phyloP scores from a whole-genome alignment of 2,329 filamentous ascomycete genomes.

The Ceratocystis alfenasii region DNA sequence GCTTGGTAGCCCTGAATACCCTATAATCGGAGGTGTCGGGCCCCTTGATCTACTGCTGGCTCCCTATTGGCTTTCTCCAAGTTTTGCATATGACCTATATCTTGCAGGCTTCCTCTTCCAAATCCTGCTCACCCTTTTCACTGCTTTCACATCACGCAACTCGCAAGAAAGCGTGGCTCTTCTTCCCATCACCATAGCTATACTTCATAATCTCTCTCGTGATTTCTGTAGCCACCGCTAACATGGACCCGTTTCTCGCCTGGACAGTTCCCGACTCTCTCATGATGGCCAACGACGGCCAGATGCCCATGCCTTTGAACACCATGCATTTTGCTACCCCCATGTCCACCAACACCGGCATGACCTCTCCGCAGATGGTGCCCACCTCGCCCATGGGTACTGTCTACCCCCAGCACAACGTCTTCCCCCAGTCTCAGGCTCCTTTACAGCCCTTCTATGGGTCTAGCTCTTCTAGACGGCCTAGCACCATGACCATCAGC shows the following conservation, averaged over 20 bases:
- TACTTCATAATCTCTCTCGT: neutral
- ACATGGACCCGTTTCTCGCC: slow-evolving; percentile 9
- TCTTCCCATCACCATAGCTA: neutral
- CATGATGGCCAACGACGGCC: slow-evolving; percentile 11
- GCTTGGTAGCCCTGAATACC: neutral
- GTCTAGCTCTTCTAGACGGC: slow-evolving; percentile 37
- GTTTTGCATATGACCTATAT: too few species aligned
- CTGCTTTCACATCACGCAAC: neutral
- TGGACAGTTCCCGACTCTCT: slow-evolving; percentile 7
- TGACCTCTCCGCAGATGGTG: slow-evolving; percentile 18
- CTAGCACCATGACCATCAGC: slow-evolving; percentile 26
- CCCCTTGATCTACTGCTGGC: neutral
- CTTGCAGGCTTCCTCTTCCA: too few species aligned
- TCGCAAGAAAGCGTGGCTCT: neutral
- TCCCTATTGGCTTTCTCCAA: neutral
- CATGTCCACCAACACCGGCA: slow-evolving; percentile 6
- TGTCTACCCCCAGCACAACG: slow-evolving; percentile 12
- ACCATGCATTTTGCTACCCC: slow-evolving; percentile 9
- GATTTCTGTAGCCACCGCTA: neutral
- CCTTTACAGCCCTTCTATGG: slow-evolving; percentile 4
- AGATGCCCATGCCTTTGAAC: slow-evolving; percentile 11
- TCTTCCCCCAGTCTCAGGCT: neutral
- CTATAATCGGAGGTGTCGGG: neutral
- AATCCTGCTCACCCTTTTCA: neutral
- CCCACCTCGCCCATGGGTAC: slow-evolving; percentile 15